Evolutionary conservation across 2,329 filamentous ascomycete species (phyloP), one percentile per base, ranked within the genome.

Genomic region (Aspergillus viridinutans): DNA sequence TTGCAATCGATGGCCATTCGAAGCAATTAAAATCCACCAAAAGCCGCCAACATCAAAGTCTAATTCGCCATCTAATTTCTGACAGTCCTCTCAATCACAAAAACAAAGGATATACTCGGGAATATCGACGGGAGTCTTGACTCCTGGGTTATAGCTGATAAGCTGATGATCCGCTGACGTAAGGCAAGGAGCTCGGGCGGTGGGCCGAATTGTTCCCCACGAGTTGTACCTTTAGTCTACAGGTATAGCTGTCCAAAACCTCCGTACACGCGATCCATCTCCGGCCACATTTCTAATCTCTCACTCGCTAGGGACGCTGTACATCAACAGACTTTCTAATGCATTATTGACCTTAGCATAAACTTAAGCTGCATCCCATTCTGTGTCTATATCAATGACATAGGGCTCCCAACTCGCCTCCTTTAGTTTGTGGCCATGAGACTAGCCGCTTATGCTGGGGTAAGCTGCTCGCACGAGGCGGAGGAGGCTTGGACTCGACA

Each of bases 401-500:
- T 57, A 61, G 58, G 62, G 64, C 59, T 66, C 59, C 54, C 57
- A 58, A 59, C 62, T 59, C 62, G 48, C 52, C 35, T 57, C 55
- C 54, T 40, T 60, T 61, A 63, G 57, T 58, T 60, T 54, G 58
- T 66, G 61, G 65, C 63, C 66, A 82, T 79, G 78, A 78, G 75
- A 72, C 73, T 80, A 66, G 76, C 76, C 64, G 77, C 75, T 59
- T 83, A 83, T 67, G 73, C 80, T 65, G 80, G 78, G 74, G 80
- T 82, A 76, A 69, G 76, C 68, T 28, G 51, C 58, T 47, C 28
- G 45, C 47, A 56, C 43, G 3, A 23, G 20, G 43, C 12, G 43
- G 20, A 47, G 5, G 21, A 21, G 4, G 43, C 21, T 47, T 14
- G 12, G 23, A 23, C 21, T 23, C 21, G 21, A 47, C 10, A 23